phyloP scores from a whole-genome alignment of 148 eudicot species.

The Nepenthes mirabilis region DNA sequence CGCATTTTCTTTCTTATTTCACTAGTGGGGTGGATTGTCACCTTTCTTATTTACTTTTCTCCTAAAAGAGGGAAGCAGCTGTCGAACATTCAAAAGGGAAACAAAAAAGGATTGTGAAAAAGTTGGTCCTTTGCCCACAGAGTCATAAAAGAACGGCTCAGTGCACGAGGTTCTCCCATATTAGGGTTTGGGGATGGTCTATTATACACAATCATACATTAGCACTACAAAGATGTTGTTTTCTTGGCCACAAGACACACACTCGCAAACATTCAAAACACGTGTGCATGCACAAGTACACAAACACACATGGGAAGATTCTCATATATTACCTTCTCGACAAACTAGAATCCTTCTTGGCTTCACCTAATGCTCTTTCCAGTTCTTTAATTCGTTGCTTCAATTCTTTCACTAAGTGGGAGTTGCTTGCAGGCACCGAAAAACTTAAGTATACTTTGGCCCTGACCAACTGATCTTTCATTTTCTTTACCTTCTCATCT shows the following conservation, averaged over 20 bases:
- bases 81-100: neutral
- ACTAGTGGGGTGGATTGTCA: no score
- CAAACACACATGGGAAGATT: neutral
- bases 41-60: no score
- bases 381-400: slow-evolving; percentile 63
- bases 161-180: no score
- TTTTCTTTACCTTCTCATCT: slow-evolving; percentile 59
- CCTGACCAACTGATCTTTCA: slow-evolving; percentile 85
- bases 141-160: neutral
- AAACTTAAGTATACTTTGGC: slow-evolving; percentile 76
- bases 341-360: slow-evolving; percentile 50
- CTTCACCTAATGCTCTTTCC: slow-evolving; percentile 52
- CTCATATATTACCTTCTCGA: slow-evolving; percentile 36
- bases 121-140: no score
- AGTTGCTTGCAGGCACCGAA: slow-evolving; percentile 37
- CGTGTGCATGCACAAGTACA: no score
- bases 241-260: no score
- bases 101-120: neutral
- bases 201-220: no score
- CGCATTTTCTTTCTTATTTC: no score
- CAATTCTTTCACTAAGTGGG: slow-evolving; percentile 74
- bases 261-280: no score
- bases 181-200: no score
- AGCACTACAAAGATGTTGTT: no score
- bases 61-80: neutral